A percentile compares a stretch with the other conserved stretches of the same genome.
Conservation (phyloP, 352 stramenopile species). For the Poterioochromonas sp. region DNA sequence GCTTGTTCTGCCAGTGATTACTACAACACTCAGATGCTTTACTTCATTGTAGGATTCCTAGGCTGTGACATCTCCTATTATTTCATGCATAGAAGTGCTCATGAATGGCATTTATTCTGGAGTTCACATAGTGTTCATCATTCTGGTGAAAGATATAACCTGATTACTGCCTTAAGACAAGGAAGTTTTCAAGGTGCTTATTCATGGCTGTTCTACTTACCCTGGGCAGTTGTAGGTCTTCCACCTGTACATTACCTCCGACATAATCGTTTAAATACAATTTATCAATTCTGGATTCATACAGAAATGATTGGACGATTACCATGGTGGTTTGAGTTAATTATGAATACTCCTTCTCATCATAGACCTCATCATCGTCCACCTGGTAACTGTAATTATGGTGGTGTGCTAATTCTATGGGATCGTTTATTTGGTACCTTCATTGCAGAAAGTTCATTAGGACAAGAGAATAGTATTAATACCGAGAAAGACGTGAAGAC, state of each 20-base stretch:
- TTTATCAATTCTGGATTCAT: slow-evolving; percentile 47
- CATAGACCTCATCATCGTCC: slow-evolving; percentile 44
- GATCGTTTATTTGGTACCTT: slow-evolving; percentile 46
- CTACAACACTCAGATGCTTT: background rate
- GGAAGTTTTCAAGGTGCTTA: slow-evolving; percentile 34
- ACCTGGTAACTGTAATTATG: slow-evolving; percentile 44
- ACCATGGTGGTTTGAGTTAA: slow-evolving; percentile 39
- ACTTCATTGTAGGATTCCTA: slow-evolving; percentile 26
- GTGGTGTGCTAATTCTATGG: slow-evolving; percentile 43
- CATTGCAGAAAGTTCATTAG: slow-evolving; percentile 26
- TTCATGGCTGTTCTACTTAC: slow-evolving; percentile 39
- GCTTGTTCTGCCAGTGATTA: no score
- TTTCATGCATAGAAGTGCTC: slow-evolving; percentile 39
- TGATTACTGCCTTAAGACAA: slow-evolving; percentile 42
- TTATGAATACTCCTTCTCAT: slow-evolving; percentile 45
- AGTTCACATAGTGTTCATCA: slow-evolving; percentile 41
- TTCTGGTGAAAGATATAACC: slow-evolving; percentile 42
- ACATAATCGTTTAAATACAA: slow-evolving; percentile 40
- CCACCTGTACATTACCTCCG: slow-evolving; percentile 34
- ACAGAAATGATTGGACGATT: slow-evolving; percentile 39
- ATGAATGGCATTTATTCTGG: slow-evolving; percentile 42
- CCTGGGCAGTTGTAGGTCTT: slow-evolving; percentile 39
- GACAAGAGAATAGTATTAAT: background rate
- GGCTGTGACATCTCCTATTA: slow-evolving; percentile 42
- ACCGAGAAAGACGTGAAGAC: background rate